Conservation (phyloP, 2,329 filamentous ascomycete genomes). For the Didymella keratinophila region DNA sequence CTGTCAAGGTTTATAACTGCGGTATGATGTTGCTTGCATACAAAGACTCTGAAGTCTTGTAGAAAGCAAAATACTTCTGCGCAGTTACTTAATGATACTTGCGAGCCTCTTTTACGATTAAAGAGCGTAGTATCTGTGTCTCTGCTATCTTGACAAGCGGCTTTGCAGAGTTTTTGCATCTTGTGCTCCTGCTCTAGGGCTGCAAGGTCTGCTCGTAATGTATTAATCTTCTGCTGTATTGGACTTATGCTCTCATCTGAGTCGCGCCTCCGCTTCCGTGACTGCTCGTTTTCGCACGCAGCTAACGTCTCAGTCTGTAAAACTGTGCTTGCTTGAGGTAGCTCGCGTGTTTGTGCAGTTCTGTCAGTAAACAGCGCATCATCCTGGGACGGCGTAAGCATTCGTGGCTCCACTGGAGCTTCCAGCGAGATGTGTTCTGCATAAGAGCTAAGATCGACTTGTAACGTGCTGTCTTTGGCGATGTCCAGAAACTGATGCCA, state of each 20-base stretch:
- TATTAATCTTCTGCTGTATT: not conserved
- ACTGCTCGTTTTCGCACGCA: not conserved
- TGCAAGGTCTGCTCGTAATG: not conserved
- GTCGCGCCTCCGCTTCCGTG: not conserved
- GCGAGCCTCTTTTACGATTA: not conserved
- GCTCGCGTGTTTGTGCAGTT: not conserved
- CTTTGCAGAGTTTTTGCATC: not conserved
- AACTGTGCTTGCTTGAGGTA: not conserved
- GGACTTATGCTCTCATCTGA: not conserved
- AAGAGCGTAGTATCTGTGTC: no score
- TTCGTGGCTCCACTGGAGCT: no score
- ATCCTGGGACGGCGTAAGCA: not conserved
- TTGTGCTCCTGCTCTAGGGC: not conserved
- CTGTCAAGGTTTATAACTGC: not conserved
- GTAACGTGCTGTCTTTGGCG: no score
- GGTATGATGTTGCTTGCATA: not conserved
- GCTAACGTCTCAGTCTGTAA: not conserved
- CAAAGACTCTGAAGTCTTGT: not conserved
- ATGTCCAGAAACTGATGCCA: no score
- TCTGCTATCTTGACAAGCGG: not conserved
- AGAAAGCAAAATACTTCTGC: not conserved
- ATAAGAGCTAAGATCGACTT: no score
- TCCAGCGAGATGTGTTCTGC: no score
- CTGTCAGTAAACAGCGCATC: not conserved
- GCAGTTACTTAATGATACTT: not conserved